Base-by-base conservation (phyloP, 257 asterid genomes). In the Solanum appendiculatum region DNA sequence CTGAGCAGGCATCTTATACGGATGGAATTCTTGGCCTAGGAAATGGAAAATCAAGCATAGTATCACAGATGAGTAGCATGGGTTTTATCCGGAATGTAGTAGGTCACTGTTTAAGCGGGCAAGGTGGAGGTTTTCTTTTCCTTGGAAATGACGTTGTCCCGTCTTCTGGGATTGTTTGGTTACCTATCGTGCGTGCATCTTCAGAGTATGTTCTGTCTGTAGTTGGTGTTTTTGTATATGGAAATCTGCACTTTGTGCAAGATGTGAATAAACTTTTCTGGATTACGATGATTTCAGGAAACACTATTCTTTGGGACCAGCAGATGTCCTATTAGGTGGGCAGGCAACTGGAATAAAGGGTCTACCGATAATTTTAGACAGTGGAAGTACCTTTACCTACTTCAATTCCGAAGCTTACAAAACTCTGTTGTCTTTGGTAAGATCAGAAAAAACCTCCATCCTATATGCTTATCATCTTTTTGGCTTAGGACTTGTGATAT, bases 21-120 rank as follows among this genome's bases (percentile, higher is more conserved):
- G 99, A 97, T 83, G 99, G 99, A 86, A 96, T 97, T 84, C 98
- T 97, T 37, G 99, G 99, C 86, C 98, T 95, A 51, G 98, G 99
- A 74, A 70, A 74, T 14, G 99, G 99, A 60, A 93, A 94, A 83
- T 91, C 98, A 31, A 95, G 98, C 92, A 89, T 97, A 89, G 58
- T 93, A 74, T 87, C 94, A 15, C 99, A 95, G 89, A 87, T 97
- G 80, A 88, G 90, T 40, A 86, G 72, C 87, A 84, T 86, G 87
- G 98, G 96, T 48, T 84, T 95, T 70, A 93, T 91, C 51, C 89
- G 91, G 73, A 95, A 95, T 69, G 94, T 97, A 21, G 91, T 94
- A 77, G 98, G 99, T 51, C 99, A 95, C 87, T 97, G 99, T 82
- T 88, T 96, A 23, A 92, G 98, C 82, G 91, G 89, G 63, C 92